phyloP scores from a whole-genome alignment of 371 early-diverging fungal genomes.

The Mortierella sp. region DNA sequence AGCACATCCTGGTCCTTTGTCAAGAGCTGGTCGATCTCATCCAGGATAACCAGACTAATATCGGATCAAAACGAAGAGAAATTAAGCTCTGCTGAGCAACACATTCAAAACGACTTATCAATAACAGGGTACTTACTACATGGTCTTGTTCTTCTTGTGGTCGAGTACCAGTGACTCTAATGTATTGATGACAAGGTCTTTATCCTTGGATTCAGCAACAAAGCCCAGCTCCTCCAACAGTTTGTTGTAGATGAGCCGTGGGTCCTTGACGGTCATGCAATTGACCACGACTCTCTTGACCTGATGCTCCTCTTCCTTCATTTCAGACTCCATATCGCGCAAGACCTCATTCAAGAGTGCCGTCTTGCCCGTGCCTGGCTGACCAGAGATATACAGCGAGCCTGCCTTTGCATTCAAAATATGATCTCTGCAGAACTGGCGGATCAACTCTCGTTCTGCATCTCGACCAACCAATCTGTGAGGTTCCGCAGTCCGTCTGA shows the following conservation, averaged over 20 bases:
- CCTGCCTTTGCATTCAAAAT: constrained; percentile 55
- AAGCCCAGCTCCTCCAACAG: constrained; percentile 65
- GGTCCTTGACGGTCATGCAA: constrained; percentile 86
- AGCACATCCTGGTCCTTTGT: constrained; percentile 86
- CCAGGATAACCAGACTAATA: constrained; percentile 81
- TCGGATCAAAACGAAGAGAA: not conserved
- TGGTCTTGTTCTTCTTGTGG: constrained; percentile 44
- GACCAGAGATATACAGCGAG: constrained; percentile 90
- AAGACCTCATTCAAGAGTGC: constrained; percentile 80
- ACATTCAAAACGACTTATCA: not conserved
- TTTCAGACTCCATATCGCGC: constrained; percentile 54
- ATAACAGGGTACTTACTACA: constrained; percentile 56
- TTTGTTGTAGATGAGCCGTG: constrained; percentile 74
- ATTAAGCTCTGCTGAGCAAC: not conserved
- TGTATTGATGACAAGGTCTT: constrained; percentile 46
- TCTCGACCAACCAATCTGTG: constrained; percentile 80
- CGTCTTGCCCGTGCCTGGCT: constrained; percentile 96
- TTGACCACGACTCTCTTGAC: constrained; percentile 75
- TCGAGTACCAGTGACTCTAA: constrained; percentile 55
- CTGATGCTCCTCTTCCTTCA: constrained; percentile 41
- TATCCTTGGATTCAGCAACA: constrained; percentile 20
- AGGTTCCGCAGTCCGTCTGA: constrained; percentile 73
- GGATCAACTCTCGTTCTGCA: constrained; percentile 70
- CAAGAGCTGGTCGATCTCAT: constrained; percentile 92
- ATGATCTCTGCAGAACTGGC: constrained; percentile 63